Percentiles rank a stretch among this genome's conserved stretches.
phyloP scores from a whole-genome alignment of 1,284 basidiomycete genomes.

The Baeospora myosura region DNA sequence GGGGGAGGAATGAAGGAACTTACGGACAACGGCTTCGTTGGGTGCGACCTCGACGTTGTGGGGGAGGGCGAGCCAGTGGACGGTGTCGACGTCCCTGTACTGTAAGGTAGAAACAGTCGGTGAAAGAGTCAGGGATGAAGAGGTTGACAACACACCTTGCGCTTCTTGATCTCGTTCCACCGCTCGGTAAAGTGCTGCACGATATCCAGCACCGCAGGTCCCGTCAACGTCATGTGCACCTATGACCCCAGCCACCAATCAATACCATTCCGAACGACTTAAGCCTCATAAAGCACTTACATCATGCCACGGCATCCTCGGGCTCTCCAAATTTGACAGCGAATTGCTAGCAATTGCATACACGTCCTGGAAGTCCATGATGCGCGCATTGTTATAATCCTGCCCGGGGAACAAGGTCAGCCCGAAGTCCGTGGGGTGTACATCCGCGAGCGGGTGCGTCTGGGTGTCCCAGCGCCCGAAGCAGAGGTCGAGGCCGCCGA shows the following conservation, averaged over 20 bases:
- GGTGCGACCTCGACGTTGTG: constrained; percentile 56
- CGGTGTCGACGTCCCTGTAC: constrained; percentile 14
- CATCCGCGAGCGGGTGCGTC: constrained; percentile 81
- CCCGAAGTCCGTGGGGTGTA: constrained; percentile 78
- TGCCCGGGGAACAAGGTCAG: constrained; percentile 87
- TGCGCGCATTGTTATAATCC: constrained; percentile 85
- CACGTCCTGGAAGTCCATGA: constrained; percentile 79
- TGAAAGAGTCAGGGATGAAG: too few species aligned
- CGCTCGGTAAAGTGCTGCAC: constrained; percentile 87
- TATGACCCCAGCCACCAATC: constrained; percentile 23
- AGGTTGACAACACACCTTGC: too few species aligned
- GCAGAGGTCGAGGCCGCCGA: constrained; percentile 87
- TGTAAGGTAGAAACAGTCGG: too few species aligned
- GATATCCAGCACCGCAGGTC: constrained; percentile 81
- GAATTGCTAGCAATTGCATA: constrained; percentile 72
- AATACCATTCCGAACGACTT: constrained; percentile 3
- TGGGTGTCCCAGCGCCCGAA: constrained; percentile 94
- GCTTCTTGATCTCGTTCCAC: constrained; percentile 80
- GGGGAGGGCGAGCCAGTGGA: constrained; percentile 79
- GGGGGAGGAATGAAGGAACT: constrained; percentile 11
- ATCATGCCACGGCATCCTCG: constrained; percentile 89
- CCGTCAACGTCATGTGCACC: constrained; percentile 82
- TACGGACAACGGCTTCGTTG: constrained; percentile 60
- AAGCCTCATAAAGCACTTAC: constrained; percentile 35
- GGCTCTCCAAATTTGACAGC: constrained; percentile 63